Conservation (phyloP, 345 rosid genomes). For the Syzygium aromaticum region DNA sequence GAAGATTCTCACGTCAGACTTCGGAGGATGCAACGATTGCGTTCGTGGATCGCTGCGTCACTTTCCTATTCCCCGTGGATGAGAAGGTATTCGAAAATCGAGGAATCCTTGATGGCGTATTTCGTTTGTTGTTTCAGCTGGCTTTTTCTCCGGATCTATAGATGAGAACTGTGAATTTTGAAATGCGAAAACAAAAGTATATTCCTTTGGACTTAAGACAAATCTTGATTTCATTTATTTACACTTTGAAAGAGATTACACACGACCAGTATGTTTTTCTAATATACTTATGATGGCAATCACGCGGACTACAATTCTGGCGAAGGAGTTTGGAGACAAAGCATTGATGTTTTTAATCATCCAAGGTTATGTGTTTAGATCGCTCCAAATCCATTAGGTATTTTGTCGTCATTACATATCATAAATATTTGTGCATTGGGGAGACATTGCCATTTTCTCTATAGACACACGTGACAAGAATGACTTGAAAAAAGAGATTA, state of each 20-base stretch:
- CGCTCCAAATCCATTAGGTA: not conserved
- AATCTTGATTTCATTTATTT: not conserved
- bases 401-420: not conserved
- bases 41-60: not conserved
- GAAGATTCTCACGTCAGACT: not conserved
- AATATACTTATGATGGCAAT: not conserved
- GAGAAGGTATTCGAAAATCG: not conserved
- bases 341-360: not conserved
- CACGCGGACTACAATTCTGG: not conserved
- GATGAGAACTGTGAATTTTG: not conserved
- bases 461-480: not conserved
- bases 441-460: not conserved
- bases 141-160: not conserved
- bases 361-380: too few relatives aligned
- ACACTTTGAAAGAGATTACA: not conserved
- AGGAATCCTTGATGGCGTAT: not conserved
- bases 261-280: not conserved
- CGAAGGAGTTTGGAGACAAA: not conserved
- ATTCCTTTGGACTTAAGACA: not conserved
- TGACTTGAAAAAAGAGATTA: not conserved
- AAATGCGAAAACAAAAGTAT: not conserved
- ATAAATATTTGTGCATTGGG: not conserved
- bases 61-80: not conserved
- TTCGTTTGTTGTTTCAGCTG: not conserved
- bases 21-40: not conserved